Evolutionary conservation across 2,329 filamentous ascomycete species (phyloP), one percentile per base, ranked within the genome.

Genomic region (Neonectria sp.): DNA sequence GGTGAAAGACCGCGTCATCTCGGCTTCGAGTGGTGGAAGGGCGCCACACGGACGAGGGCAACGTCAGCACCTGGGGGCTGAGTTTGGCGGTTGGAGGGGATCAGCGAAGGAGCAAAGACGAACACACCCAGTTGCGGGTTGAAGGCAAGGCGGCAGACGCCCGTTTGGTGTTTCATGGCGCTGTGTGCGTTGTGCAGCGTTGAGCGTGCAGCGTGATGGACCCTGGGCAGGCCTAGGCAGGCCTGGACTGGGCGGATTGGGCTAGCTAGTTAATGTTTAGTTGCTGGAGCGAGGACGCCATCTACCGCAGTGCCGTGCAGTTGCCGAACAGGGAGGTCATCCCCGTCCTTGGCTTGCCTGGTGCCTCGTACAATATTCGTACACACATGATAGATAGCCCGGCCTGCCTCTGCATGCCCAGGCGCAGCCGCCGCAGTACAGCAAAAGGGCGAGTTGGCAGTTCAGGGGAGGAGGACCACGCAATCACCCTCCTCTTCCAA

Each of bases 51-150:
- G 33, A 58, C 29, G 37, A 55, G 45, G 58, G 58, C 63, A 62
- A 69, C 58, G 68, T 67, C 52, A 69, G 67, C 72, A 52, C 43
- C 29, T 48, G 59, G 72, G 68, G 71, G 68, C 70, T 74, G 68
- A 73, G 71, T 52, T 17, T 57, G 52, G 29, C 51, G 62, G 62
- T n/a, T 29, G 51, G 29, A 21, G 27, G 48, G 25, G 25, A n/a
- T 48, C 45, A 25, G 46, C 12, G 8, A 37, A 4, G 4, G 8
- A 37, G 29, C 8, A 31, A 31, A 8, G 29, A 31, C 29, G 21
- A 21, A 21, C 21, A 21, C 8, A 5, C 8, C 29, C 29, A 4
- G 29, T 31, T 31, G 8, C 29, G 29, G 29, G 29, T 31, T 31
- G 29, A 31, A 31, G 29, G 29, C 29, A 8, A 31, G 3, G 35